These are phyloP conservation scores for Albizia julibrissin DNA, from an alignment of 306 rosid genomes.

Conservation along the genomic window DNA sequence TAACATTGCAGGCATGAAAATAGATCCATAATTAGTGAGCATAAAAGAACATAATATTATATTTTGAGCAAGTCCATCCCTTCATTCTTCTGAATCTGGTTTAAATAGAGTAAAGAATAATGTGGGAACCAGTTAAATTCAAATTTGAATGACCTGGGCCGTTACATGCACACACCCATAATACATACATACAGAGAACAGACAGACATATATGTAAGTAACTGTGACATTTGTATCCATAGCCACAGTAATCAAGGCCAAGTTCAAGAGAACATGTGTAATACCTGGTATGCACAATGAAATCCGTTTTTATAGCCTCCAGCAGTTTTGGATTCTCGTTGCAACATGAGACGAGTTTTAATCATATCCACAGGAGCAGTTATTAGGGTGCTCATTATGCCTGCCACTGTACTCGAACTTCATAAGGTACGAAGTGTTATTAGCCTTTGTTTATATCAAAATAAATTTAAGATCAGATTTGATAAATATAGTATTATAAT, in stretches of 20 bases:
- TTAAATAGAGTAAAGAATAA: too few relatives aligned
- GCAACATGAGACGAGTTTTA: constrained; percentile 97
- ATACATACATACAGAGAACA: background rate
- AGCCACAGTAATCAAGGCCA: background rate
- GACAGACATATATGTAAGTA: background rate
- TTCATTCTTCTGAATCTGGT: background rate
- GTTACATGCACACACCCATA: background rate
- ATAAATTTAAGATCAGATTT: constrained; percentile 7
- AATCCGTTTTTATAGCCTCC: constrained; percentile 73
- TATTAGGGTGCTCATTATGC: constrained; percentile 68
- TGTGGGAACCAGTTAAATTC: background rate
- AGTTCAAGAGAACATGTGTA: background rate
- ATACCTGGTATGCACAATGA: constrained; percentile 86
- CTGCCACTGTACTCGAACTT: constrained; percentile 87
- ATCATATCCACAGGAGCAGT: constrained; percentile 94
- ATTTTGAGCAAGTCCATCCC: background rate
- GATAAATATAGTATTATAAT: constrained; percentile 16
- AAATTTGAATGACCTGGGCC: background rate
- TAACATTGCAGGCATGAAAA: constrained; percentile 13
- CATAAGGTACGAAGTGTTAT: constrained; percentile 38
- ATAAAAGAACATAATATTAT: background rate
- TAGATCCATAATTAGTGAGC: constrained; percentile 1
- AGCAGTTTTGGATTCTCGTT: constrained; percentile 58
- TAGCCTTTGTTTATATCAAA: constrained; percentile 29
- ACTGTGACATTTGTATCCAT: background rate